Percentiles rank a stretch among this genome's conserved stretches.
Evolutionary conservation across 2,329 filamentous ascomycete species (phyloP).

Genomic region (Xylaria sp.): DNA sequence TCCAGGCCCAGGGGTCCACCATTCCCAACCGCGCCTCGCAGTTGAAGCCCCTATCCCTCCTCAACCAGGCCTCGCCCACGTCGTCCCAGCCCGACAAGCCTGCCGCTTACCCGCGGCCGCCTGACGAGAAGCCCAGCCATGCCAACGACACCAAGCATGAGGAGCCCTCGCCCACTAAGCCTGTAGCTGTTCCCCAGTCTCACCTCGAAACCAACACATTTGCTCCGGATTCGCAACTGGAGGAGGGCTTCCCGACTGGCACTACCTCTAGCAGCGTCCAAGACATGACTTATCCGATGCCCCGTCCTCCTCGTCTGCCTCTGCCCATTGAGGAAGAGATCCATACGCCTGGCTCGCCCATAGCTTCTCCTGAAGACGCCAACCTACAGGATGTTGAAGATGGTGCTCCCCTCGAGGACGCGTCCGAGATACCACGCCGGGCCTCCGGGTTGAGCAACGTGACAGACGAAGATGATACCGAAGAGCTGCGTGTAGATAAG

Average conservation of each 20-base stretch:
- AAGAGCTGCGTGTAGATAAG: slow-evolving; percentile 81
- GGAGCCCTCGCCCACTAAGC: slow-evolving; percentile 65
- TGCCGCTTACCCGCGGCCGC: slow-evolving; percentile 44
- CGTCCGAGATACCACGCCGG: slow-evolving; percentile 63
- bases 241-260: slow-evolving; percentile 57
- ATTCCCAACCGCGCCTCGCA: slow-evolving; percentile 60
- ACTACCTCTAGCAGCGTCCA: slow-evolving; percentile 68
- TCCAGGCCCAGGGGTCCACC: slow-evolving; percentile 69
- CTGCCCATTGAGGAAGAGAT: slow-evolving; percentile 94
- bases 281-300: slow-evolving; percentile 69
- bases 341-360: slow-evolving; percentile 89
- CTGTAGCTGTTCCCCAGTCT: slow-evolving; percentile 66
- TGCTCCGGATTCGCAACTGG: slow-evolving; percentile 51
- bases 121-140: slow-evolving; percentile 49
- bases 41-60: slow-evolving; percentile 61
- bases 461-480: slow-evolving; percentile 80
- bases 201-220: slow-evolving; percentile 46
- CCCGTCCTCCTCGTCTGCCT: slow-evolving; percentile 86
- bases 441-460: slow-evolving; percentile 70
- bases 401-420: slow-evolving; percentile 61
- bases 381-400: slow-evolving; percentile 62
- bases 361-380: slow-evolving; percentile 76
- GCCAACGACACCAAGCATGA: slow-evolving; percentile 48
- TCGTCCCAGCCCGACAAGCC: slow-evolving; percentile 48
- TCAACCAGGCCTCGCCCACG: slow-evolving; percentile 59